A percentile compares a stretch with the other conserved stretches of the same genome.
These are phyloP conservation scores for Penicillium griseofulvum DNA, from an alignment of 2,329 filamentous ascomycete species.

Conservation along the genomic window DNA sequence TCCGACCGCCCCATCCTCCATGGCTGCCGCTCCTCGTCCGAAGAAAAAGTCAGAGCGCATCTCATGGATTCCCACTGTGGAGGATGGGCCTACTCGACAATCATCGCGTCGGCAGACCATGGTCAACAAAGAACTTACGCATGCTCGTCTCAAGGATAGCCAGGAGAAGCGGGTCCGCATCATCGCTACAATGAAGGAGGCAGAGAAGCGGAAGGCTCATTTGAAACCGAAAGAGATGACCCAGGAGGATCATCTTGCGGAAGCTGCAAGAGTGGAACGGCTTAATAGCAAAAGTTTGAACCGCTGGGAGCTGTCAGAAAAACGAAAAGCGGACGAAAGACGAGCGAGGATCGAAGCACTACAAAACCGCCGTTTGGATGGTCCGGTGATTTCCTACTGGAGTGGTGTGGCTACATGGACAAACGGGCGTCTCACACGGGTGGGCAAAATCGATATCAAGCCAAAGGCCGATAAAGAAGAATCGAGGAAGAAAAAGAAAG, in stretches of 20 bases:
- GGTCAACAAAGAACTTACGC: conserved; percentile 60
- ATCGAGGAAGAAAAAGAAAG: conserved; percentile 35
- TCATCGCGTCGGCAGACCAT: conserved; percentile 64
- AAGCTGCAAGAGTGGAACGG: conserved; percentile 79
- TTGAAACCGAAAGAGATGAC: conserved; percentile 78
- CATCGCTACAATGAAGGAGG: conserved; percentile 59
- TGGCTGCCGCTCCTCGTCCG: conserved; percentile 43
- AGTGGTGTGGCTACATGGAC: conserved; percentile 85
- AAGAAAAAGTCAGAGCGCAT: conserved; percentile 71
- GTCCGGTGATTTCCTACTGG: conserved; percentile 88
- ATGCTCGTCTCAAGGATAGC: conserved; percentile 49
- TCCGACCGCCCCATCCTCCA: conserved; percentile 44
- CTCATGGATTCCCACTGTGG: conserved; percentile 65
- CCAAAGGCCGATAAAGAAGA: conserved; percentile 46
- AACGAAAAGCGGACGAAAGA: conserved; percentile 79
- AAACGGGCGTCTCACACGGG: conserved; percentile 68
- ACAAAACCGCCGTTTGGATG: conserved; percentile 80
- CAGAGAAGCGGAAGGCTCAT: conserved; percentile 64
- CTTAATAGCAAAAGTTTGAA: conserved; percentile 87
- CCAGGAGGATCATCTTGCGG: conserved; percentile 77
- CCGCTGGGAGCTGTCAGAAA: conserved; percentile 90
- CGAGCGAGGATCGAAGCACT: conserved; percentile 80
- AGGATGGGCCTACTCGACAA: conserved; percentile 61
- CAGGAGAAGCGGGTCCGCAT: conserved; percentile 48
- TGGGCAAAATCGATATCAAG: conserved; percentile 60